A percentile compares a stretch with the other conserved stretches of the same genome.
Evolutionary conservation across 208 protist species (phyloP).

Genomic region (Endotrypanum monterogeii): DNA sequence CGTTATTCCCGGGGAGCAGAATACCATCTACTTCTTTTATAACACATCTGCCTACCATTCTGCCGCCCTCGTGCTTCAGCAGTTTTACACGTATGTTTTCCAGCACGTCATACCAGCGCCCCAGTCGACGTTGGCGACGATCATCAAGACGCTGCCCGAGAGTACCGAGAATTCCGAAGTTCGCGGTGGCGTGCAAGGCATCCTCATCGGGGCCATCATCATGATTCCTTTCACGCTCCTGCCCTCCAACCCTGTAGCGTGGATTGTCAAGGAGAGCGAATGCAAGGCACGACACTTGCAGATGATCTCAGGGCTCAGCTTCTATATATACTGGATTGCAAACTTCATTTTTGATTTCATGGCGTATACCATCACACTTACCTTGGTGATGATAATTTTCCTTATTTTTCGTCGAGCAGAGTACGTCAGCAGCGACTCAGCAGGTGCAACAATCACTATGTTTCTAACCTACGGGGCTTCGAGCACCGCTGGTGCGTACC

Average conservation of each 20-base stretch:
- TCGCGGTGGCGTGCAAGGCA: slow-evolving; percentile 33
- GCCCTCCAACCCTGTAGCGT: slow-evolving; percentile 62
- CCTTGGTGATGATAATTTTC: slow-evolving; percentile 65
- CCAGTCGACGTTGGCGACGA: too few species aligned
- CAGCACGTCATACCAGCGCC: slow-evolving; percentile 53
- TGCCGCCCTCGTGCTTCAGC: slow-evolving; percentile 34
- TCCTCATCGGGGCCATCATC: slow-evolving; percentile 61
- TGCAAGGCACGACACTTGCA: slow-evolving; percentile 71
- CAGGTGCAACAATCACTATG: slow-evolving; percentile 45
- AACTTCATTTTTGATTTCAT: slow-evolving; percentile 83
- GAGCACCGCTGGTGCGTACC: slow-evolving; percentile 55
- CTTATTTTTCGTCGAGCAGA: slow-evolving; percentile 60
- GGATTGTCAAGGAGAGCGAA: slow-evolving; percentile 83
- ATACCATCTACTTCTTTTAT: slow-evolving; percentile 44
- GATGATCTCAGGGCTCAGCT: slow-evolving; percentile 65
- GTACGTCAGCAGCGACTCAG: slow-evolving; percentile 46
- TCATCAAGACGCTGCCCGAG: too few species aligned
- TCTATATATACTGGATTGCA: slow-evolving; percentile 76
- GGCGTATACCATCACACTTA: slow-evolving; percentile 61
- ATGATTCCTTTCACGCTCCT: slow-evolving; percentile 80
- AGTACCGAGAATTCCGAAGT: too few species aligned
- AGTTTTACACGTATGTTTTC: slow-evolving; percentile 36
- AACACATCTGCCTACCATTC: slow-evolving; percentile 65
- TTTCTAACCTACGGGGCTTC: slow-evolving; percentile 67
- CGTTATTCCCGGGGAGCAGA: slow-evolving; percentile 23